phyloP scores from a whole-genome alignment of 2,329 filamentous ascomycete species.

The Diaporthe vaccinii region DNA sequence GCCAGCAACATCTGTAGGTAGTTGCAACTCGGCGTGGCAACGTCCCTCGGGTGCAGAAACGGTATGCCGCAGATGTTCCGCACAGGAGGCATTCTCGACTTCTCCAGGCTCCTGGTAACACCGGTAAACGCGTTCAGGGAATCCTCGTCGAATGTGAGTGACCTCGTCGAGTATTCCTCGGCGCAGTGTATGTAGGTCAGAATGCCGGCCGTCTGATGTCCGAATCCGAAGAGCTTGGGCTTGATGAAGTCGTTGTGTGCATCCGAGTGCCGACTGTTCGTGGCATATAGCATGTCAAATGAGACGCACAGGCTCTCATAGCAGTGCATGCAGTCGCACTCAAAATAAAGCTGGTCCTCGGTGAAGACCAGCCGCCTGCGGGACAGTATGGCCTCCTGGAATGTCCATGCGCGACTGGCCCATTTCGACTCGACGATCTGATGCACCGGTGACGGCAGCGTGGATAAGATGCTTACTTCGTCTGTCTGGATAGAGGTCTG shows the following conservation, averaged over 20 bases:
- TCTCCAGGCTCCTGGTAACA: neutral
- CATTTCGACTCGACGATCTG: conserved; percentile 3
- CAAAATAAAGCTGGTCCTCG: neutral
- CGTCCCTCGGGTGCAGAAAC: neutral
- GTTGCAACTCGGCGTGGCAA: neutral
- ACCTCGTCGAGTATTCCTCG: neutral
- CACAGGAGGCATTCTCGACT: neutral
- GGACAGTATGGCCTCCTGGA: neutral
- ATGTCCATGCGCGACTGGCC: conserved; percentile 6
- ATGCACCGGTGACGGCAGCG: neutral
- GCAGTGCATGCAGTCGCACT: neutral
- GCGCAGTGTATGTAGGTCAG: neutral
- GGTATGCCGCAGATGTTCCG: neutral
- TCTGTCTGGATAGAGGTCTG: neutral
- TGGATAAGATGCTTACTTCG: neutral
- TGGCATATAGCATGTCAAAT: neutral
- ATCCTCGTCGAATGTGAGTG: neutral
- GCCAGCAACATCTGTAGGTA: neutral
- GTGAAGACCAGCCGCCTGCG: conserved; percentile 1
- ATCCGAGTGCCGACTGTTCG: neutral
- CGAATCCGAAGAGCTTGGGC: neutral
- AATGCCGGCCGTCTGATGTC: neutral
- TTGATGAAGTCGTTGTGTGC: neutral
- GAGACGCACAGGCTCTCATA: neutral
- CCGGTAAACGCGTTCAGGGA: neutral